Conservation (phyloP, 2,329 filamentous ascomycete genomes). For the Fusarium cyanostomum region DNA sequence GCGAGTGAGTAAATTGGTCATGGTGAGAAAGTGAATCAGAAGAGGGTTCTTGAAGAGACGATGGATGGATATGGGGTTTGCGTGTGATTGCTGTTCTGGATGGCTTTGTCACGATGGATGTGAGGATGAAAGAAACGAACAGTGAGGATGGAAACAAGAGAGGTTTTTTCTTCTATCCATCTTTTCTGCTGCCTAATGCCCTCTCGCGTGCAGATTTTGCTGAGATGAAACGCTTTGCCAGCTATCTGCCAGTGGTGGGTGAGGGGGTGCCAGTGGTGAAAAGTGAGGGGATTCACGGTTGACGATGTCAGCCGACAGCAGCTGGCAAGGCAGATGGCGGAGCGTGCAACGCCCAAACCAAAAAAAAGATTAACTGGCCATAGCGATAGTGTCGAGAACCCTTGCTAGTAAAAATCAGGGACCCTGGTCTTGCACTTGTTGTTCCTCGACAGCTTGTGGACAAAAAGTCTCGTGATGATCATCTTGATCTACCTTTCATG, state of each 20-base stretch:
- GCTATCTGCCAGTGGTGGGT: slow-evolving; percentile 14
- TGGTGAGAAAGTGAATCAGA: not conserved
- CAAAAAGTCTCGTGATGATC: not conserved
- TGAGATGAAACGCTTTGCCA: not conserved
- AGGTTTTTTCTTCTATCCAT: not conserved
- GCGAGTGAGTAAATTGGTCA: not conserved
- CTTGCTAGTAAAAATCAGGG: not conserved
- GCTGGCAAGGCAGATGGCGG: not conserved
- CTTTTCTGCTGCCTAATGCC: not conserved
- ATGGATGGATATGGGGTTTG: not conserved
- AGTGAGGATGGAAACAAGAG: not conserved
- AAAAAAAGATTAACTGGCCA: not conserved
- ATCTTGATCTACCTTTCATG: not conserved
- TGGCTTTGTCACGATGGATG: not conserved
- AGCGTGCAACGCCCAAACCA: not conserved
- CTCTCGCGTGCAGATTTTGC: not conserved
- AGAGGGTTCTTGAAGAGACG: not conserved
- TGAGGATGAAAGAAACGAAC: slow-evolving; percentile 8
- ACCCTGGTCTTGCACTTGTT: not conserved
- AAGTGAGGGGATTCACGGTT: slow-evolving; percentile 31
- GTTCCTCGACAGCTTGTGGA: not conserved
- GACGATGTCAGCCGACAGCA: not conserved
- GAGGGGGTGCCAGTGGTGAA: not conserved
- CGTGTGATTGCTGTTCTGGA: not conserved
- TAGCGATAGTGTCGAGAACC: not conserved